phyloP scores from a whole-genome alignment of 306 rosid genomes.

The Malus asiatica region DNA sequence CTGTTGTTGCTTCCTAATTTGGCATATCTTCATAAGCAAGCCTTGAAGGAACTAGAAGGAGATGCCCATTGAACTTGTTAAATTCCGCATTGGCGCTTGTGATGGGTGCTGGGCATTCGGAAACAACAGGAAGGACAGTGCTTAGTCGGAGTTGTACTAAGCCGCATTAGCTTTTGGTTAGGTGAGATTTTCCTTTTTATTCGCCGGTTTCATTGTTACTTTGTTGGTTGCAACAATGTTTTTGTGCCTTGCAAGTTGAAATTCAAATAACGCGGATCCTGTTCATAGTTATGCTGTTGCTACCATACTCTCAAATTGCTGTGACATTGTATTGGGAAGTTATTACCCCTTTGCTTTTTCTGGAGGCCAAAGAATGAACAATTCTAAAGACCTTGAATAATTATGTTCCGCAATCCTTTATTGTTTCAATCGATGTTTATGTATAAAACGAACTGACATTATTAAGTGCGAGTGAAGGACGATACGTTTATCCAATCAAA shows the following conservation, averaged over 20 bases:
- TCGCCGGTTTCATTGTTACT: background rate
- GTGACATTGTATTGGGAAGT: background rate
- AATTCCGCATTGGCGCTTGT: background rate
- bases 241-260: background rate
- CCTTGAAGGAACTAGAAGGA: background rate
- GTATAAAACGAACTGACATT: no score
- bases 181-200: background rate
- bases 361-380: background rate
- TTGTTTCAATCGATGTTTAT: background rate
- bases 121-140: background rate
- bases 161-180: background rate
- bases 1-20: constrained; percentile 31
- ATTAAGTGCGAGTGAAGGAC: no score
- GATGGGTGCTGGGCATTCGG: background rate
- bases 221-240: background rate
- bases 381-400: background rate
- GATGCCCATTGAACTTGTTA: background rate
- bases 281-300: background rate
- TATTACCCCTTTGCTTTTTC: background rate
- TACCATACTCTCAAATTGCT: background rate
- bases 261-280: background rate
- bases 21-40: constrained; percentile 6
- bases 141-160: background rate
- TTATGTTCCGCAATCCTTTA: background rate
- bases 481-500: no score